phyloP scores from a whole-genome alignment of 2,329 filamentous ascomycete genomes.

The Teratosphaeria pseudoeucalypti region DNA sequence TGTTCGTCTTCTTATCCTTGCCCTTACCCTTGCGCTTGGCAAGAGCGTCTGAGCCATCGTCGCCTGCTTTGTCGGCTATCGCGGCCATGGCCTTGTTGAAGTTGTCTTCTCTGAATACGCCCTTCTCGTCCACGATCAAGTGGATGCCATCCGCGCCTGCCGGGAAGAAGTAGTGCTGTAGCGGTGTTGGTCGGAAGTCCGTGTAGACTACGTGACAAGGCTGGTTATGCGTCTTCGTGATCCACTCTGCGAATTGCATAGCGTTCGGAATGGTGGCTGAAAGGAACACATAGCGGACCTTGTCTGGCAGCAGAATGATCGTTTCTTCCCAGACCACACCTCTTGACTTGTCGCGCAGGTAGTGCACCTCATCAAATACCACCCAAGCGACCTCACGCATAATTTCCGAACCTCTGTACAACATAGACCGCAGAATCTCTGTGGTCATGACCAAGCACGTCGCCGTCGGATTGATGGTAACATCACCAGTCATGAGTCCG shows the following conservation, averaged over 20 bases:
- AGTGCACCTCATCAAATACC: conserved; percentile 96
- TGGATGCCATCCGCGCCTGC: conserved; percentile 86
- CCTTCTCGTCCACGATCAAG: conserved; percentile 92
- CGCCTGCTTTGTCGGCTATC: conserved; percentile 78
- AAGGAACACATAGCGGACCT: conserved; percentile 96
- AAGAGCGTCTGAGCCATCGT: conserved; percentile 67
- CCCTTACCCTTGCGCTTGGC: conserved; percentile 78
- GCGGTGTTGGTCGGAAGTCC: conserved; percentile 88
- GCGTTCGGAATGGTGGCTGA: conserved; percentile 98
- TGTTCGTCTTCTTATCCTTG: conserved; percentile 85
- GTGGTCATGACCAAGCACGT: conserved; percentile 99
- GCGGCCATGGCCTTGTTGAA: conserved; percentile 92
- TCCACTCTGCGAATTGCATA: conserved; percentile 99
- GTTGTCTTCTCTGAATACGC: conserved; percentile 90
- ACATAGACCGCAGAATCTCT: conserved; percentile 96
- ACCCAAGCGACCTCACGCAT: conserved; percentile 99
- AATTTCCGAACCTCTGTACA: conserved; percentile 96
- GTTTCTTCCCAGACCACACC: conserved; percentile 99
- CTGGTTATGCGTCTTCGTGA: conserved; percentile 93
- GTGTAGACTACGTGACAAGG: conserved; percentile 99
- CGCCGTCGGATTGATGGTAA: conserved; percentile 96
- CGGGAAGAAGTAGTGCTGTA: conserved; percentile 98
- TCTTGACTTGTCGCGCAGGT: conserved; percentile 84
- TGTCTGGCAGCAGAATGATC: conserved; percentile 93
- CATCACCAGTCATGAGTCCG: conserved; percentile 96